Base-by-base conservation (phyloP, 1,139 yeast genomes). In the Blastobotrys raffinosifermentans region DNA sequence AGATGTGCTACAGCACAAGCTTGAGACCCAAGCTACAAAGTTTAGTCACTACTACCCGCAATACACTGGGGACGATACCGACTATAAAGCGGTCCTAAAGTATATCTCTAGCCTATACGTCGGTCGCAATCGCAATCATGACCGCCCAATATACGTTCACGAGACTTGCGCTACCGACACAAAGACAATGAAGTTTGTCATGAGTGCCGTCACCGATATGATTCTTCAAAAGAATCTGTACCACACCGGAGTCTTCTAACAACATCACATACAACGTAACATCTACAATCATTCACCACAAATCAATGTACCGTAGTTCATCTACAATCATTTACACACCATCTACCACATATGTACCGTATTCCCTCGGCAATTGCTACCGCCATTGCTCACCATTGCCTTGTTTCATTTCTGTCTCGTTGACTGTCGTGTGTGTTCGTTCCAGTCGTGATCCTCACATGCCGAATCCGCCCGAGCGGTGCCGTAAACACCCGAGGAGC, bases 111-210 rank as follows among this genome's bases (percentile, higher is more conserved):
- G 34, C 7, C 31, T 45, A 38, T 58, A 49, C 43, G 40, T 46
- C 40, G 67, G 74, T 40, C 58, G 81, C 49, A 84, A 84, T 56
- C 66, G 75, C 22, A 44, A 43, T 41, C 69, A 81, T 2, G 72
- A 74, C 36, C 41, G 48, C 11, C 80, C 82, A 54, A 75, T 89
- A 22, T 93, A 93, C 58, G 81, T 86, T 19, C 96, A 87, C 61
- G 67, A 89, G 48, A 93, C 98, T 1, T 87, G 96, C 65, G 99
- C 99, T 2, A 91, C 98, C 0, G 98, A 93, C 59, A 77, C 94
- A 0, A 70, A 74, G 38, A 72, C 85, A 19, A 89, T 89, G 96
- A 74, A 75, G 54, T 89, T 87, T 59, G 96, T 91, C 19, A 69
- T 91, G 46, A 75, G 85, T 8, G 97, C 97, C 0, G 96, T 87